These are phyloP conservation scores for Parascedosporium putredinis DNA, from an alignment of 2,329 filamentous ascomycete species.

Conservation along the genomic window DNA sequence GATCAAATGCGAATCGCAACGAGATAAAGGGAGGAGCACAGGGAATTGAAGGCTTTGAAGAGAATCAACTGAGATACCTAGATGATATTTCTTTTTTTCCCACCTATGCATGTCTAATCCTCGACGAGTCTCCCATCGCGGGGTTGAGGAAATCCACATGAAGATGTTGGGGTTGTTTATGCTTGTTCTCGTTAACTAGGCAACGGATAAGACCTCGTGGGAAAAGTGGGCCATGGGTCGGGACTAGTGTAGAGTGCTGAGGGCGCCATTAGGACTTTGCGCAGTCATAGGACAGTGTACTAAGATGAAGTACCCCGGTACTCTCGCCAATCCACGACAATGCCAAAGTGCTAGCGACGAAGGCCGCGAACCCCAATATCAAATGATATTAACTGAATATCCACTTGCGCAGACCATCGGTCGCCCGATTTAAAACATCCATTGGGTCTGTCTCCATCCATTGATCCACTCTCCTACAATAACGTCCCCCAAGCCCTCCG, in stretches of 20 bases:
- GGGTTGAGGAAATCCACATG: not conserved
- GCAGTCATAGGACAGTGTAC: too few species aligned
- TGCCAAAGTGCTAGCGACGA: too few species aligned
- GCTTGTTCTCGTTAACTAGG: not conserved
- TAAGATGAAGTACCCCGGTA: too few species aligned
- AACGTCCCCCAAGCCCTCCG: too few species aligned
- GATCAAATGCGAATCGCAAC: not conserved
- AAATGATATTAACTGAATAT: too few species aligned
- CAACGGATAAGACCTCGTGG: not conserved
- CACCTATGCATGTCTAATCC: not conserved
- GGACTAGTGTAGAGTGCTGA: not conserved
- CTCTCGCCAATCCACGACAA: not conserved
- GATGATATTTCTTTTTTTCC: not conserved
- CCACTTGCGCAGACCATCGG: not conserved
- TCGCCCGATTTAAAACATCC: not conserved
- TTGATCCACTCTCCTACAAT: not conserved
- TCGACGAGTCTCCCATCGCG: not conserved
- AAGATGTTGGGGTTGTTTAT: not conserved
- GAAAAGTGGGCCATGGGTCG: not conserved
- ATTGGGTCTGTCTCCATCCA: not conserved
- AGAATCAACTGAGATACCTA: not conserved
- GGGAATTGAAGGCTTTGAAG: not conserved
- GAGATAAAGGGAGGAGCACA: not conserved
- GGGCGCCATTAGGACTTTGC: not conserved
- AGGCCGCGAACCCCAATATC: too few species aligned